Percentiles rank a stretch among this genome's conserved stretches.
Conservation (phyloP, 495 filamentous ascomycete species). For the Echria macrotheca region DNA sequence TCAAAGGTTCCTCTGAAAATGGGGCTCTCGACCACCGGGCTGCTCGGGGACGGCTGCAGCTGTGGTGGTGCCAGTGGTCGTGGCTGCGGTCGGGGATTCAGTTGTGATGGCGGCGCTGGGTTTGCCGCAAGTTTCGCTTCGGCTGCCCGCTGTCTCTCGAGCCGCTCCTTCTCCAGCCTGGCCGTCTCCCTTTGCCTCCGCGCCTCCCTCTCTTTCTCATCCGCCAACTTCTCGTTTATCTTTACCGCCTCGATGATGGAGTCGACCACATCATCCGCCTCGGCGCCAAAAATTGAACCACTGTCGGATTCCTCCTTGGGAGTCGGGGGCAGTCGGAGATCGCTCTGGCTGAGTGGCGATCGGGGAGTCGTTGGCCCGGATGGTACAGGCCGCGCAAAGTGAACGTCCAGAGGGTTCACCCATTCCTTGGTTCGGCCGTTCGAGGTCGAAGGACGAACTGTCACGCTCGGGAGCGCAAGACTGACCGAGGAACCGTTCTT, state of each 20-base stretch:
- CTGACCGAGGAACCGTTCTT: constrained; percentile 20
- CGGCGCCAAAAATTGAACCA: constrained; percentile 23
- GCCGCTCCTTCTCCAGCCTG: constrained; percentile 20
- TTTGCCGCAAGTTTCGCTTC: constrained; percentile 14
- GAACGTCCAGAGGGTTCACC: constrained; percentile 39
- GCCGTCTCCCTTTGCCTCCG: constrained; percentile 18
- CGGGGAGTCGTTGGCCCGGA: constrained; percentile 19
- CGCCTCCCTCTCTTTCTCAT: constrained; percentile 14
- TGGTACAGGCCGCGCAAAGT: constrained; percentile 23
- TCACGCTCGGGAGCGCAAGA: constrained; percentile 14
- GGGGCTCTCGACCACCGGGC: constrained; percentile 6
- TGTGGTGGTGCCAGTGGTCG: neutral
- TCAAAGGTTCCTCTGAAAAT: constrained; percentile 24
- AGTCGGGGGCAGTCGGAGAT: constrained; percentile 17
- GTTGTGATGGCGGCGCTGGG: neutral
- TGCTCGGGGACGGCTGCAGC: neutral
- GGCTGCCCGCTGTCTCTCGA: constrained; percentile 21
- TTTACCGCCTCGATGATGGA: constrained; percentile 27
- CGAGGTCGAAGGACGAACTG: constrained; percentile 28
- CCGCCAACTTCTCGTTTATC: constrained; percentile 12
- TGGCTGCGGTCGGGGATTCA: neutral
- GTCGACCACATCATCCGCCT: constrained; percentile 29
- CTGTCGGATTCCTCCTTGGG: constrained; percentile 21
- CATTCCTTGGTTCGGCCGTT: constrained; percentile 27
- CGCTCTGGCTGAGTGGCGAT: constrained; percentile 27